phyloP scores from a whole-genome alignment of 2,329 filamentous ascomycete species.

The Myriosclerotinia scirpicola region DNA sequence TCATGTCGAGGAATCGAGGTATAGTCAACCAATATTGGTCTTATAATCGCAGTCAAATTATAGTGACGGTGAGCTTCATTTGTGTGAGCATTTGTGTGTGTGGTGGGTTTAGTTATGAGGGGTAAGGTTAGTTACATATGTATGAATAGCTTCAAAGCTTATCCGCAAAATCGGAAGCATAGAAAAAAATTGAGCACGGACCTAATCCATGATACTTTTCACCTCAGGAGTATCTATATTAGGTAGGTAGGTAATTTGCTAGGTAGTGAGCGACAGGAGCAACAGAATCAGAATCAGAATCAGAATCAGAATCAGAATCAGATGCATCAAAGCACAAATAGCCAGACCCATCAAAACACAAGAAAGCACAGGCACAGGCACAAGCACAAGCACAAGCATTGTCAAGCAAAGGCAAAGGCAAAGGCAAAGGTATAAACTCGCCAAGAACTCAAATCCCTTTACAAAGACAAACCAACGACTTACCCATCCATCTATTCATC shows the following conservation, averaged over 20 bases:
- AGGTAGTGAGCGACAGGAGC: too few relatives aligned
- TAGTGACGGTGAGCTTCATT: not conserved
- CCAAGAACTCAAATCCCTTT: constrained; percentile 1
- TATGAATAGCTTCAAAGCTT: not conserved
- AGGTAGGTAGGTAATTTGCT: too few relatives aligned
- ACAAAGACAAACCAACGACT: constrained; percentile 13
- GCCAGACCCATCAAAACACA: too few relatives aligned
- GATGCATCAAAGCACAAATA: too few relatives aligned
- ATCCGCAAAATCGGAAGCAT: not conserved
- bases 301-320: too few relatives aligned
- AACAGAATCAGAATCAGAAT: too few relatives aligned
- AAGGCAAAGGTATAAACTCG: not conserved
- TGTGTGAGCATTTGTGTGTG: not conserved
- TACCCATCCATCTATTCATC: too few relatives aligned
- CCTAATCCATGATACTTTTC: not conserved
- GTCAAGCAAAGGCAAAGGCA: not conserved
- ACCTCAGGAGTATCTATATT: not conserved
- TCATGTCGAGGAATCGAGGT: not conserved
- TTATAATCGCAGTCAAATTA: not conserved
- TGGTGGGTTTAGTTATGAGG: not conserved
- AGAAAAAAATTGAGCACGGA: constrained; percentile 18
- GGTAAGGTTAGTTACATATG: too few relatives aligned
- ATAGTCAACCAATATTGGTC: not conserved
- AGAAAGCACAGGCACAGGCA: not conserved
- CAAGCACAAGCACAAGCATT: not conserved